Conservation (phyloP, 139 green algal genomes). For the Chlorella ohadii region DNA sequence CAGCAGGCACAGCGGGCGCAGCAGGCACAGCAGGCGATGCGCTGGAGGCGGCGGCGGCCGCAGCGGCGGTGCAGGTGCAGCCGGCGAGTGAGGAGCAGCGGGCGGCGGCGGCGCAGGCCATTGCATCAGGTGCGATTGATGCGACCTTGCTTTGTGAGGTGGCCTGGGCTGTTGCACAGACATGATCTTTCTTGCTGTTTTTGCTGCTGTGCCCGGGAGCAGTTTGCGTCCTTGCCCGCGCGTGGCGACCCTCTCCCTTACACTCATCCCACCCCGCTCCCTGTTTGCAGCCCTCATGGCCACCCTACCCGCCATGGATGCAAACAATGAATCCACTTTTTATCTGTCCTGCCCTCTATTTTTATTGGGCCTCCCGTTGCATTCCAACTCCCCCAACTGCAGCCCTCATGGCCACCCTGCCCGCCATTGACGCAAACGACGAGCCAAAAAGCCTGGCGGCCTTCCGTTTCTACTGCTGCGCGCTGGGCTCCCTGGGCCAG, state of each 20-base stretch:
- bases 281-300: conserved; percentile 43
- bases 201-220: background rate
- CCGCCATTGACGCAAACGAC: conserved; percentile 96
- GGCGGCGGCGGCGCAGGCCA: conserved; percentile 15
- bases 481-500: conserved; percentile 54
- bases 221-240: no score
- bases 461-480: conserved; percentile 79
- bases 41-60: background rate
- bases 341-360: no score
- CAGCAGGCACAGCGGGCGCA: background rate
- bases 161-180: no score
- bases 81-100: conserved; percentile 36
- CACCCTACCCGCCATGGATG: conserved; percentile 92
- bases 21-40: background rate
- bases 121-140: background rate
- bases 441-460: conserved; percentile 83
- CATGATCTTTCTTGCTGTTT: no score
- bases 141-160: no score
- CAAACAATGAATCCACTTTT: conserved; percentile 96
- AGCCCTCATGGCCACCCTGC: conserved; percentile 85
- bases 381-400: conserved; percentile 9
- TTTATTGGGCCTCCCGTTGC: no score
- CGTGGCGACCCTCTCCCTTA: no score
- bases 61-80: background rate
- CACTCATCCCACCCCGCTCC: no score